Conservation (phyloP, 1,139 yeast genomes). For the Hansenula lynferdii region DNA sequence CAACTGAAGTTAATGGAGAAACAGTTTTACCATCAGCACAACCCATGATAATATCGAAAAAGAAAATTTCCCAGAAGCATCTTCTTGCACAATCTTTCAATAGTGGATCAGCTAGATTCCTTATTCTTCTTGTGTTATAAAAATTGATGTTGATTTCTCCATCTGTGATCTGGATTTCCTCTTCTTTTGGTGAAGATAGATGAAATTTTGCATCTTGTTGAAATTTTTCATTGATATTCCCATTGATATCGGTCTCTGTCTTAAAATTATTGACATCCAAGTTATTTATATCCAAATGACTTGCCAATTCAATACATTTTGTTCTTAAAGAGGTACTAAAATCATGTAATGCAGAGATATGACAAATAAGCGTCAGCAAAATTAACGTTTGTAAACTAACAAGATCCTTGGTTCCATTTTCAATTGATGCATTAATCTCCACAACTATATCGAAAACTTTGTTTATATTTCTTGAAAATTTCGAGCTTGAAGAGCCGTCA, state of each 20-base stretch:
- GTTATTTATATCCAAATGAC: constrained; percentile 31
- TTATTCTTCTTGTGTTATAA: constrained; percentile 23
- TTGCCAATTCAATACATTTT: constrained; percentile 32
- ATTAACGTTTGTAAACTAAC: constrained; percentile 37
- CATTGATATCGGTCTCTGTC: constrained; percentile 19
- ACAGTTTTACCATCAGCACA: constrained; percentile 47
- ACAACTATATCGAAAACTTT: constrained; percentile 30
- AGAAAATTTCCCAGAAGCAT: constrained; percentile 44
- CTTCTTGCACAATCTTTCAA: constrained; percentile 36
- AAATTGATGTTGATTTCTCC: constrained; percentile 22
- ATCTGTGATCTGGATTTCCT: too few species aligned
- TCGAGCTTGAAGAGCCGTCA: constrained; percentile 36
- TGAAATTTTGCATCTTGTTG: neutral
- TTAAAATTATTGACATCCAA: constrained; percentile 26
- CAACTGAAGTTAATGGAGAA: constrained; percentile 32
- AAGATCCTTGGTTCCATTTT: constrained; percentile 33
- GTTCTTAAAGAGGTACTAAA: constrained; percentile 35
- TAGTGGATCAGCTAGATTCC: constrained; percentile 19
- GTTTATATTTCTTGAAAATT: constrained; percentile 31
- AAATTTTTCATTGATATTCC: neutral
- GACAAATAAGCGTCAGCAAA: constrained; percentile 36
- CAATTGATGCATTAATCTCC: constrained; percentile 31
- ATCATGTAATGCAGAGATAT: constrained; percentile 43
- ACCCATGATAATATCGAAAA: constrained; percentile 44
- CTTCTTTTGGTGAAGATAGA: constrained; percentile 11